phyloP scores from a whole-genome alignment of 352 stramenopile genomes.

The Stephanocyclus meneghinianus region DNA sequence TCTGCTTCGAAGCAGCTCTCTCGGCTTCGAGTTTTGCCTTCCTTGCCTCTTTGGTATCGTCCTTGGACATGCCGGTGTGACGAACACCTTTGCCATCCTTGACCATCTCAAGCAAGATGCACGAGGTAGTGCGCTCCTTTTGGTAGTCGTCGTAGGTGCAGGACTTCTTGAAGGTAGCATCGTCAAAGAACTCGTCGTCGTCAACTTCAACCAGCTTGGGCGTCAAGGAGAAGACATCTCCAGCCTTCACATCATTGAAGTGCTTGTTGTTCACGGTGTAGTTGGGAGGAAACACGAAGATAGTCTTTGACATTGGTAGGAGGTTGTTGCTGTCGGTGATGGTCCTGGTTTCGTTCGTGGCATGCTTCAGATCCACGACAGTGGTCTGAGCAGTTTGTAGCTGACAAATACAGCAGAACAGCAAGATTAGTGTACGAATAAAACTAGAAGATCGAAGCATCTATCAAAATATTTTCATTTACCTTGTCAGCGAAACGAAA shows the following conservation, averaged over 20 bases:
- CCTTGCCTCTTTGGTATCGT: neutral
- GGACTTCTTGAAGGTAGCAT: neutral
- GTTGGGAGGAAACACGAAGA: constrained; percentile 4
- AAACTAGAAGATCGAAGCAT: neutral
- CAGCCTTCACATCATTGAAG: constrained; percentile 8
- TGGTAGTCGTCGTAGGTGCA: constrained; percentile 1
- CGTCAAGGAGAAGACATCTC: constrained; percentile 7
- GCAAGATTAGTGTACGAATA: neutral
- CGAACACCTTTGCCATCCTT: constrained; percentile 12
- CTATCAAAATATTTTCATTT: neutral
- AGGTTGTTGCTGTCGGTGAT: constrained; percentile 1
- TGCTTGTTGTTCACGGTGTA: constrained; percentile 2
- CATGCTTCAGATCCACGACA: neutral
- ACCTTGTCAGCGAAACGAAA: neutral
- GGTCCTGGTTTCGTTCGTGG: neutral
- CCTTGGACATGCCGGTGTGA: neutral
- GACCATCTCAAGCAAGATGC: constrained; percentile 11
- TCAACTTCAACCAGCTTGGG: neutral
- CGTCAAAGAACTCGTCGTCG: constrained; percentile 3
- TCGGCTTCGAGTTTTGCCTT: constrained; percentile 6
- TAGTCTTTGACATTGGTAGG: constrained; percentile 1
- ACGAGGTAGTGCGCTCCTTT: constrained; percentile 3
- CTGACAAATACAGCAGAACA: neutral
- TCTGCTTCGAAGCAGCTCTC: neutral
- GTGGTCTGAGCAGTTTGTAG: constrained; percentile 12